These are phyloP conservation scores for Pascua sp. DNA, from an alignment of 1,284 basidiomycete genomes.

Conservation along the genomic window DNA sequence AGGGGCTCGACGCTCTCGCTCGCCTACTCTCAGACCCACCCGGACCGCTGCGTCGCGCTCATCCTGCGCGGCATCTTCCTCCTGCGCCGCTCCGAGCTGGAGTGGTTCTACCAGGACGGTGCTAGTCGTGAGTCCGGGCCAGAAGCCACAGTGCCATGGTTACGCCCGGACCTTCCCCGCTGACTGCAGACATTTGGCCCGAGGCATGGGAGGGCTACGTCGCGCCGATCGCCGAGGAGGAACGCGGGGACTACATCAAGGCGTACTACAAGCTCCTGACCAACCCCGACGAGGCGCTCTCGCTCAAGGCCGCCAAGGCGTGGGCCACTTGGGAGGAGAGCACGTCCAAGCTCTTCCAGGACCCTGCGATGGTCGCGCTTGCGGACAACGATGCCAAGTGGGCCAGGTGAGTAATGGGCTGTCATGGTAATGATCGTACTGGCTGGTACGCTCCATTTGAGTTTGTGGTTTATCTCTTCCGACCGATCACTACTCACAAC, in stretches of 20 bases:
- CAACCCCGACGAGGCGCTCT: constrained; percentile 63
- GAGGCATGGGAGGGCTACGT: constrained; percentile 84
- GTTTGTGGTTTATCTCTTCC: no score
- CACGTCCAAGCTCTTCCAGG: constrained; percentile 69
- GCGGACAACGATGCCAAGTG: constrained; percentile 66
- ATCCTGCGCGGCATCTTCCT: constrained; percentile 88
- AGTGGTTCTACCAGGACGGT: constrained; percentile 81
- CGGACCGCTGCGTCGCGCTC: constrained; percentile 72
- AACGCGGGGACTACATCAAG: constrained; percentile 72
- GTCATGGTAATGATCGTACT: not conserved
- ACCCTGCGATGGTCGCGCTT: constrained; percentile 65
- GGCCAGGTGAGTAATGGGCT: constrained; percentile 59
- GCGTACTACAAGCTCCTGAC: constrained; percentile 76
- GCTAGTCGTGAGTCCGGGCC: constrained; percentile 26
- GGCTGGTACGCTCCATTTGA: no score
- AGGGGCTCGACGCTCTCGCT: constrained; percentile 85
- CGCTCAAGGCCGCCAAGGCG: constrained; percentile 65
- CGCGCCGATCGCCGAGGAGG: constrained; percentile 71
- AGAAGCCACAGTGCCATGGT: not conserved
- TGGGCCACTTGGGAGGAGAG: constrained; percentile 82
- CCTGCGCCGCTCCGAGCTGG: constrained; percentile 75
- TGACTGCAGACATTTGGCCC: constrained; percentile 61
- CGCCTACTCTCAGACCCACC: constrained; percentile 81
- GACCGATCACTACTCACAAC: no score
- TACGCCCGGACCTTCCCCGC: not conserved